Evolutionary conservation across 75 land plant genomes (phyloP), one percentile per base, ranked within the genome.

Genomic region (Pinus taeda): DNA sequence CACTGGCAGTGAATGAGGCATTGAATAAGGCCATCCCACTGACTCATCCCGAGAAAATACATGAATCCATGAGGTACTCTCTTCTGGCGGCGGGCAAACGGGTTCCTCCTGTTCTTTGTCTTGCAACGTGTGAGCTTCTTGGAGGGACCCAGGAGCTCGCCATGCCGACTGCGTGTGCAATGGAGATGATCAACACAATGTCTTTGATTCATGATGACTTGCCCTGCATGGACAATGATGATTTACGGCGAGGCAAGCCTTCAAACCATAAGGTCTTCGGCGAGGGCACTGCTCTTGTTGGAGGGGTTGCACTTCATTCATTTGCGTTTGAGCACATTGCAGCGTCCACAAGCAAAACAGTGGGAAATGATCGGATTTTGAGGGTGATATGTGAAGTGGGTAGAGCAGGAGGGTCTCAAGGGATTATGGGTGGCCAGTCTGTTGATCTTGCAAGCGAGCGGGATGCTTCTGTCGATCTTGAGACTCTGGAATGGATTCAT

Each of bases 211-310:
- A 92, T 63, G 92, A 89, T 57, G 92, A 85, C 59, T 72, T 85
- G 3, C 87, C 90, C n/a, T 83, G 84, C 82, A 88, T 87, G 85
- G 91, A 90, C 71, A 80, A 90, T 72, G 91, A 90, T 58, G 91
- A 90, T 36, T 78, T 90, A 3, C 77, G 91, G 1, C 74, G 88
- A 5, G 91, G 91, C 3, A 80, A 78, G 69, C 88, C 86, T 33
- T 78, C 91, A 30, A 83, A 84, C 67, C 91, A 89, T 80, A 80
- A 76, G 75, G 84, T 81, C n/a, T 90, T 79, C 80, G 89, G 87
- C 22, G 87, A 85, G 76, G 67, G 77, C 30, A 81, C 77, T 62
- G 87, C 92, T 20, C 77, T 83, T 14, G 83, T 87, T 9, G 92
- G 87, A 45, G 92, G 90, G 15, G 83, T 81, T 69, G 90, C 92